Evolutionary conservation across 129 eudicot species (phyloP), one percentile per base, ranked within the genome.

Genomic region (Flaveria bidentis): DNA sequence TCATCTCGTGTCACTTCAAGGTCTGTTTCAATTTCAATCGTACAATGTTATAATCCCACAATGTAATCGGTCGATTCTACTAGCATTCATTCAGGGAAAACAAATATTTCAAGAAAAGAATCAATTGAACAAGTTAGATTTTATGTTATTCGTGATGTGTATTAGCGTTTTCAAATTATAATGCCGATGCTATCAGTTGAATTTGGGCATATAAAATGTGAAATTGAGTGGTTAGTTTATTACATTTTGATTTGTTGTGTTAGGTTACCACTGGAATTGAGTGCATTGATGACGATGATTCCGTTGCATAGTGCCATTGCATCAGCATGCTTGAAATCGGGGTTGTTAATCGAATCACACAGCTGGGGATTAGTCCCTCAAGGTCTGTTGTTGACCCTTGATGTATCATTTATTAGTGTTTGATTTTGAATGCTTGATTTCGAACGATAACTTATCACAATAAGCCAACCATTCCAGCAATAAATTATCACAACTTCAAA

Each of bases 221-320:
- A 33, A 49, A 1, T 33, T 47, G 17, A 9, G 67, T 67, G 74
- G 17, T 13, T 33, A 23, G 57, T 55, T 53, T 39, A 28, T 53
- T 51, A 25, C 5, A 0, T 45, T 66, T 36, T 51, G 58, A 1
- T 77, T 0, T 55, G 17, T 53, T 49, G 30, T 53, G 45, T 61
- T 77, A 89, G 91, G 79, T 86, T 89, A 80, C 89, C 91, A 15
- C 80, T 82, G 74, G 95, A 86, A 75, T 30, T 84, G 78, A 82
- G 91, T 69, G 72, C 84, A 30, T 72, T 86, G 78, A 71, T 79
- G 17, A 78, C 94, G 5, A 89, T 89, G 91, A 61, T 89, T 83
- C 95, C 95, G 16, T 63, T 89, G 86, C 91, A 89, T 82, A 89
- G 86, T 75, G 95, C 91, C 22, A 80, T 86, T 73, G 95, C 95